Percentiles rank a stretch among this genome's conserved stretches.
These are phyloP conservation scores for Malania oleifera DNA, from an alignment of 164 flowering plant species.

Conservation along the genomic window DNA sequence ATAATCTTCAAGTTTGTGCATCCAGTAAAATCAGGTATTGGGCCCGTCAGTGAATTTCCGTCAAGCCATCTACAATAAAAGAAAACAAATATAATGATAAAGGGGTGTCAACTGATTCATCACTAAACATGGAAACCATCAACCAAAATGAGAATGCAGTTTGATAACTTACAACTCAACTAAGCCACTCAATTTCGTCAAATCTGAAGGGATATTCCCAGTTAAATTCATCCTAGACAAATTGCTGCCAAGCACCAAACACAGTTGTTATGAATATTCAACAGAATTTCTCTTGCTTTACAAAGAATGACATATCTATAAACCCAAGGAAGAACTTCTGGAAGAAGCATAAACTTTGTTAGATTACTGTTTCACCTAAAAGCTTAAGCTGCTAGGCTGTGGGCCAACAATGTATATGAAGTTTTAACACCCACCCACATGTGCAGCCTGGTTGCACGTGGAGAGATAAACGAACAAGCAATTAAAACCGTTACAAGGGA, in stretches of 20 bases:
- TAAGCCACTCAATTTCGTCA: slow-evolving; percentile 63
- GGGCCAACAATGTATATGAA: too few relatives aligned
- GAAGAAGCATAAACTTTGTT: slow-evolving; percentile 1
- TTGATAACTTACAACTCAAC: slow-evolving; percentile 72
- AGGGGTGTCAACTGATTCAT: background rate
- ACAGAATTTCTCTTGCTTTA: background rate
- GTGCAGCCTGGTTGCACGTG: too few relatives aligned
- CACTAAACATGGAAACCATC: background rate
- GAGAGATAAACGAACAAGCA: too few relatives aligned
- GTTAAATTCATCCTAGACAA: slow-evolving; percentile 76
- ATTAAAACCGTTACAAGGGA: too few relatives aligned
- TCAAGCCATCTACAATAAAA: slow-evolving; percentile 77
- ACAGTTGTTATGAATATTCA: slow-evolving; percentile 5
- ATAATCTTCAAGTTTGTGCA: slow-evolving; percentile 59
- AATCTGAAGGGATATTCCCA: slow-evolving; percentile 68
- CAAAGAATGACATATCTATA: background rate
- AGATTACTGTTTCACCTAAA: too few relatives aligned
- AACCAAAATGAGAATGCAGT: slow-evolving; percentile 10
- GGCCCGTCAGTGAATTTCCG: slow-evolving; percentile 73
- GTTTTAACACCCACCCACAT: too few relatives aligned
- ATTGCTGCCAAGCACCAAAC: slow-evolving; percentile 35
- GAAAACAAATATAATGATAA: slow-evolving; percentile 3
- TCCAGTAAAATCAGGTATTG: slow-evolving; percentile 85
- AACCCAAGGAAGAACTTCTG: background rate
- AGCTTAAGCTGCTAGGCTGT: too few relatives aligned